Percentiles rank a stretch among this genome's conserved stretches.
These are phyloP conservation scores for Mesembryanthemum crystallinum DNA, from an alignment of 148 eudicot genomes.

Conservation along the genomic window DNA sequence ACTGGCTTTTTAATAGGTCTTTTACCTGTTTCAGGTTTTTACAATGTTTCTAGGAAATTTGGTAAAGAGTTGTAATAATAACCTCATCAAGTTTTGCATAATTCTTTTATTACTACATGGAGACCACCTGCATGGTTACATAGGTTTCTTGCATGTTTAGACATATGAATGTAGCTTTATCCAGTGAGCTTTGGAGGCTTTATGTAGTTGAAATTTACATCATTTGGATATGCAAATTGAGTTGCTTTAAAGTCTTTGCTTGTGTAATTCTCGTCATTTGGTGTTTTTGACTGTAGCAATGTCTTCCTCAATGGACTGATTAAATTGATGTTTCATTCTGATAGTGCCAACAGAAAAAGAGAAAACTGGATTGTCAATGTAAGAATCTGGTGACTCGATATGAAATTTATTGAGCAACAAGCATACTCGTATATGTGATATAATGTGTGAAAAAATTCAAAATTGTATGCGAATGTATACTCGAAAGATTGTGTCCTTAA, in stretches of 20 bases:
- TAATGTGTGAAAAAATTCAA: too few relatives aligned
- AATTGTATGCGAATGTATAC: too few relatives aligned
- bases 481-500: too few relatives aligned
- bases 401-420: too few relatives aligned
- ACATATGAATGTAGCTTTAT: slow-evolving; percentile 4
- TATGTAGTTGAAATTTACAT: slow-evolving; percentile 10
- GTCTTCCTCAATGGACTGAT: too few relatives aligned
- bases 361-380: too few relatives aligned
- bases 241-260: slow-evolving; percentile 3
- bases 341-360: too few relatives aligned
- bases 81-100: slow-evolving; percentile 24
- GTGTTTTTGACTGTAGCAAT: background rate
- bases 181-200: slow-evolving; percentile 18
- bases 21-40: slow-evolving; percentile 22
- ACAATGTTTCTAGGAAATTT: slow-evolving; percentile 25
- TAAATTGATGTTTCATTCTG: too few relatives aligned
- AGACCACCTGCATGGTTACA: slow-evolving; percentile 26
- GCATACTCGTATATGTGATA: too few relatives aligned
- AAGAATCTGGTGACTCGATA: too few relatives aligned
- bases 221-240: slow-evolving; percentile 21
- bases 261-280: background rate
- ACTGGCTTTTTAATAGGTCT: slow-evolving; percentile 14
- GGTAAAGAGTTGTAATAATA: slow-evolving; percentile 28
- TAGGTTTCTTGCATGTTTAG: slow-evolving; percentile 20
- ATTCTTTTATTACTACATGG: slow-evolving; percentile 22